Conservation (phyloP, 257 asterid genomes). For the Solanum corneliomulleri region DNA sequence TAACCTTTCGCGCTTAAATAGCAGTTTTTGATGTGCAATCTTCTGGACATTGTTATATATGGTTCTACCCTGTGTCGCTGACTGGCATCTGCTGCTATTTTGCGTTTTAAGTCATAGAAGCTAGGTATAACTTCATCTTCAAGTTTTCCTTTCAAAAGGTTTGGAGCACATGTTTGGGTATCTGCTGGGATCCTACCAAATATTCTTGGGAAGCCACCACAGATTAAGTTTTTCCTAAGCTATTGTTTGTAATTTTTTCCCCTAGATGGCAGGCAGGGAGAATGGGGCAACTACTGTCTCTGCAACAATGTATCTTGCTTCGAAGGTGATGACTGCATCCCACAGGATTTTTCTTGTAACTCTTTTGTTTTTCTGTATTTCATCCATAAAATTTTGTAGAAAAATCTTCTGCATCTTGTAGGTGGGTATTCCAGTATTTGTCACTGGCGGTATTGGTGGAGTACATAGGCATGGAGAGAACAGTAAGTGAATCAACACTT, state of each 20-base stretch:
- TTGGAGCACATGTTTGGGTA: not conserved
- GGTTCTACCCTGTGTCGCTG: not conserved
- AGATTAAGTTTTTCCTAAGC: not conserved
- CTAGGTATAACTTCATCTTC: not conserved
- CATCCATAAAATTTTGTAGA: not conserved
- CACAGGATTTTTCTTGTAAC: not conserved
- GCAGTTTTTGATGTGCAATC: not conserved
- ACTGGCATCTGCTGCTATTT: not conserved
- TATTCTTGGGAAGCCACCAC: not conserved
- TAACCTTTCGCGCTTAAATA: not conserved
- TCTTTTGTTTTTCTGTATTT: not conserved
- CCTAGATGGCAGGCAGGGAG: constrained; percentile 72
- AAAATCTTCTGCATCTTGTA: constrained; percentile 9
- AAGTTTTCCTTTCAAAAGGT: not conserved
- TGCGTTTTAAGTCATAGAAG: not conserved
- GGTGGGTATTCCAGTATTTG: constrained; percentile 89
- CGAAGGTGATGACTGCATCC: constrained; percentile 41
- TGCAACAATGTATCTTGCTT: constrained; percentile 87
- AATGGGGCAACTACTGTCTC: constrained; percentile 98
- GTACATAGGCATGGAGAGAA: constrained; percentile 89
- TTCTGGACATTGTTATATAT: not conserved
- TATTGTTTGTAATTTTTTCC: not conserved
- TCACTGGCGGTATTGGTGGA: constrained; percentile 97
- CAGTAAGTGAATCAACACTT: constrained; percentile 33
- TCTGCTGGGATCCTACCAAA: not conserved